These are phyloP conservation scores for Amylocystis lapponica DNA, from an alignment of 768 basidiomycete genomes.

Conservation along the genomic window DNA sequence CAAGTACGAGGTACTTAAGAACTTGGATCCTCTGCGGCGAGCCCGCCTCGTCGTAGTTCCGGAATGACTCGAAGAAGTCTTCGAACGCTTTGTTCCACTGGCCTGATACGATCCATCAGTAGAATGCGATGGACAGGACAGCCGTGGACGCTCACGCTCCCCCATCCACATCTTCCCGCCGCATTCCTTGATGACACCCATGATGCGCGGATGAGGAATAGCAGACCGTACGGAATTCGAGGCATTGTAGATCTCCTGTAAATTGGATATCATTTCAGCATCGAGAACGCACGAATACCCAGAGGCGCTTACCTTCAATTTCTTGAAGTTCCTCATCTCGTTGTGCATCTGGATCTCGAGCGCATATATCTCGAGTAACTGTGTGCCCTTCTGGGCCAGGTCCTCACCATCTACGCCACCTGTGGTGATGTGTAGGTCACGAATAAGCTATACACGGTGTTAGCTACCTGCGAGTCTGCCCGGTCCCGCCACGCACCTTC, in stretches of 20 bases:
- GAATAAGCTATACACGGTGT: conserved; percentile 50
- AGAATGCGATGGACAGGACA: no score
- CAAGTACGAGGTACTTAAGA: conserved; percentile 94
- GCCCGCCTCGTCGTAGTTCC: conserved; percentile 97
- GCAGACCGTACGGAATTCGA: conserved; percentile 89
- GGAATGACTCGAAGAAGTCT: conserved; percentile 98
- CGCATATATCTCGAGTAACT: conserved; percentile 94
- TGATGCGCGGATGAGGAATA: conserved; percentile 96
- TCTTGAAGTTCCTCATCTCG: conserved; percentile 92
- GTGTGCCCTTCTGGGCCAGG: conserved; percentile 90
- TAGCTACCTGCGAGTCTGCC: neutral
- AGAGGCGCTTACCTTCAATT: conserved; percentile 68
- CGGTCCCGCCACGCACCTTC: conserved; percentile 43
- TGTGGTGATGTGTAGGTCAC: conserved; percentile 69
- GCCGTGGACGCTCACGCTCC: conserved; percentile 57
- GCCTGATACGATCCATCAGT: conserved; percentile 29
- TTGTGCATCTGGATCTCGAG: conserved; percentile 99
- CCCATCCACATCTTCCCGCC: conserved; percentile 99
- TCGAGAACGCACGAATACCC: neutral
- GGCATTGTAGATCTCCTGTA: conserved; percentile 94
- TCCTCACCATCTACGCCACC: conserved; percentile 63
- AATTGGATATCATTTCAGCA: neutral
- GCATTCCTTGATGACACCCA: conserved; percentile 99
- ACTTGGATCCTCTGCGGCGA: conserved; percentile 96
- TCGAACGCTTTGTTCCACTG: conserved; percentile 97